Percentiles rank a stretch among this genome's conserved stretches.
phyloP scores from a whole-genome alignment of 1,284 basidiomycete genomes.

The Puccinia hordei region DNA sequence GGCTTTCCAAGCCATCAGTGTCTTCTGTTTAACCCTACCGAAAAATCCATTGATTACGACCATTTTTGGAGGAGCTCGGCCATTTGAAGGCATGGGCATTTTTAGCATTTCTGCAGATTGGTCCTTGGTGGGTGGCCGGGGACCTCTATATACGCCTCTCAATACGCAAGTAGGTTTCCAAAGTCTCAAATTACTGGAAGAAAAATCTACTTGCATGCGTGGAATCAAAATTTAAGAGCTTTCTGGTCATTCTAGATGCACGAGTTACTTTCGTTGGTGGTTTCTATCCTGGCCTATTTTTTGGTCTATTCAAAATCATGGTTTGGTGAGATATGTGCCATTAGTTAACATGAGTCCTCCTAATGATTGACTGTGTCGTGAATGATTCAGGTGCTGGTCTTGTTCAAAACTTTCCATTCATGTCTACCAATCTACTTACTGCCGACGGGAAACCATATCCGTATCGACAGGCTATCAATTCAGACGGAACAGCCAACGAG shows the following conservation, averaged over 20 bases:
- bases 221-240: neutral
- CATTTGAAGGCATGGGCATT: conserved; percentile 40
- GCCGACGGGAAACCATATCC: conserved; percentile 31
- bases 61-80: conserved; percentile 40
- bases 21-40: conserved; percentile 41
- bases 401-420: conserved; percentile 43
- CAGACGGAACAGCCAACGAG: conserved; percentile 26
- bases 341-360: no score
- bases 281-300: conserved; percentile 22
- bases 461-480: conserved; percentile 16
- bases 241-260: conserved; percentile 10
- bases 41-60: neutral
- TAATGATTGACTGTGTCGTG: neutral
- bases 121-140: conserved; percentile 19
- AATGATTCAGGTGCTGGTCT: conserved; percentile 10
- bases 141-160: conserved; percentile 25
- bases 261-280: conserved; percentile 9
- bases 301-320: conserved; percentile 35
- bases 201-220: no score
- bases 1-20: conserved; percentile 41
- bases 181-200: neutral
- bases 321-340: conserved; percentile 30
- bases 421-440: conserved; percentile 21
- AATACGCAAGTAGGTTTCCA: conserved; percentile 37
- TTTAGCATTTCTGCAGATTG: conserved; percentile 39